A percentile compares a stretch with the other conserved stretches of the same genome.
These are phyloP conservation scores for Boletus reticulatus DNA, from an alignment of 768 basidiomycete species.

Conservation along the genomic window DNA sequence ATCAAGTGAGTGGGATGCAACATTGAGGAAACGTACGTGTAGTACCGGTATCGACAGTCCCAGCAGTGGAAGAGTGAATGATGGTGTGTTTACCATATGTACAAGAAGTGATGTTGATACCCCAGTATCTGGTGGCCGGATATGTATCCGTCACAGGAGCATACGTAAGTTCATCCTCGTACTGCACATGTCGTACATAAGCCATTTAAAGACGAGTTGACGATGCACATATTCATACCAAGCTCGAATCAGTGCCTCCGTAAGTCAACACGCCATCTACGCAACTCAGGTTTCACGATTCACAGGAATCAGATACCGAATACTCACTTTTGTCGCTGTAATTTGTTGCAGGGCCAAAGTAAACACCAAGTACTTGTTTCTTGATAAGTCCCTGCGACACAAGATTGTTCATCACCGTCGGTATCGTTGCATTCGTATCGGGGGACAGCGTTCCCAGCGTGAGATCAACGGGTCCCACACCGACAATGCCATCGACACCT, in stretches of 20 bases:
- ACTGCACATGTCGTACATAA: slow-evolving; percentile 4
- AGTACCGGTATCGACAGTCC: slow-evolving; percentile 31
- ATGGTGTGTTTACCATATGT: slow-evolving; percentile 11
- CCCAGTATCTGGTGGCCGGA: slow-evolving; percentile 27
- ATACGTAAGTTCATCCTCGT: slow-evolving; percentile 22
- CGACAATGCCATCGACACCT: slow-evolving; percentile 27
- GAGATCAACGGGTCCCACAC: slow-evolving; percentile 25
- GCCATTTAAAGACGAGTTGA: neutral
- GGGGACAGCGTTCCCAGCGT: slow-evolving; percentile 1
- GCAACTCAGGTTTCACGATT: neutral
- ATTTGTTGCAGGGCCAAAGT: slow-evolving; percentile 19
- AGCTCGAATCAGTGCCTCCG: slow-evolving; percentile 17
- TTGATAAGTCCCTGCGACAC: slow-evolving; percentile 13
- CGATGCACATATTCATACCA: slow-evolving; percentile 10
- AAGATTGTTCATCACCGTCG: slow-evolving; percentile 27
- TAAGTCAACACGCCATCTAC: slow-evolving; percentile 28
- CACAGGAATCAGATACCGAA: neutral
- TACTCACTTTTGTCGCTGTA: slow-evolving; percentile 13
- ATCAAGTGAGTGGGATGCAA: neutral
- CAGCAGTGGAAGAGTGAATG: slow-evolving; percentile 21
- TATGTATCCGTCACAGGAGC: slow-evolving; percentile 24
- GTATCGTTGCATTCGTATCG: slow-evolving; percentile 3
- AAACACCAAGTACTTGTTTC: slow-evolving; percentile 17
- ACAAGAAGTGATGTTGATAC: slow-evolving; percentile 23
- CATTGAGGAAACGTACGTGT: slow-evolving; percentile 12